Conservation (phyloP, 768 basidiomycete genomes). For the Imleria badia region DNA sequence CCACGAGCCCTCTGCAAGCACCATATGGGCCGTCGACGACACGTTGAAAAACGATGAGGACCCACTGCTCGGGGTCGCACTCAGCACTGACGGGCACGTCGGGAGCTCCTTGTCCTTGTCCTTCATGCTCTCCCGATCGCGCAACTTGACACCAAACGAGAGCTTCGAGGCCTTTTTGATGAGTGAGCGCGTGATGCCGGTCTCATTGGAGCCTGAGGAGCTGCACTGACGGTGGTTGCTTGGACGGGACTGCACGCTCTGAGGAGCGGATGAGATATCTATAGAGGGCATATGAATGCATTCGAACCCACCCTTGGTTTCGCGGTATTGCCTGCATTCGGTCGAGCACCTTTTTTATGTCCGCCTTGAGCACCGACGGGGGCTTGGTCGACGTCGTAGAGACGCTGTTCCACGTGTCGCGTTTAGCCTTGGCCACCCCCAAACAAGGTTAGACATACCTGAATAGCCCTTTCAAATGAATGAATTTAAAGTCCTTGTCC, state of each 20-base stretch:
- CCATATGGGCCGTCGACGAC: slow-evolving; percentile 50
- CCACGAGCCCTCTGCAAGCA: slow-evolving; percentile 36
- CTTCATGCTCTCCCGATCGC: slow-evolving; percentile 44
- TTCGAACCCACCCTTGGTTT: slow-evolving; percentile 89
- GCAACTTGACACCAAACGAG: slow-evolving; percentile 67
- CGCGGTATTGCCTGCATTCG: slow-evolving; percentile 94
- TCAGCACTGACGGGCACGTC: slow-evolving; percentile 45
- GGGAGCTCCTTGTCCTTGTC: no score
- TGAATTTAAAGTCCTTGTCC: slow-evolving; percentile 86
- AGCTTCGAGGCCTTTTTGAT: slow-evolving; percentile 77
- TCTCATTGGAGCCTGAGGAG: slow-evolving; percentile 54
- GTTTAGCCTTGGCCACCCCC: slow-evolving; percentile 4
- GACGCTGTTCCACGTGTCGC: slow-evolving; percentile 52
- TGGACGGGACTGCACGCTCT: slow-evolving; percentile 32
- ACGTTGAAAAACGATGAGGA: slow-evolving; percentile 89
- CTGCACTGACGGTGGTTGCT: slow-evolving; percentile 42
- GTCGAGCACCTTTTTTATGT: slow-evolving; percentile 84
- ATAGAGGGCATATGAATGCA: slow-evolving; percentile 96
- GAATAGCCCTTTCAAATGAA: slow-evolving; percentile 95
- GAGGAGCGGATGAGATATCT: slow-evolving; percentile 75
- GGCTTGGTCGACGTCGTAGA: slow-evolving; percentile 93
- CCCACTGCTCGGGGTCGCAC: slow-evolving; percentile 68
- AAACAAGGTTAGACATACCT: slow-evolving; percentile 48
- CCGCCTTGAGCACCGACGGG: slow-evolving; percentile 74
- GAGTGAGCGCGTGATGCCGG: slow-evolving; percentile 51